Evolutionary conservation across 225 moss, liverwort and hornwort genomes (phyloP), one percentile per base, ranked within the genome.

Genomic region (Pseudisothecium myosuroides): DNA sequence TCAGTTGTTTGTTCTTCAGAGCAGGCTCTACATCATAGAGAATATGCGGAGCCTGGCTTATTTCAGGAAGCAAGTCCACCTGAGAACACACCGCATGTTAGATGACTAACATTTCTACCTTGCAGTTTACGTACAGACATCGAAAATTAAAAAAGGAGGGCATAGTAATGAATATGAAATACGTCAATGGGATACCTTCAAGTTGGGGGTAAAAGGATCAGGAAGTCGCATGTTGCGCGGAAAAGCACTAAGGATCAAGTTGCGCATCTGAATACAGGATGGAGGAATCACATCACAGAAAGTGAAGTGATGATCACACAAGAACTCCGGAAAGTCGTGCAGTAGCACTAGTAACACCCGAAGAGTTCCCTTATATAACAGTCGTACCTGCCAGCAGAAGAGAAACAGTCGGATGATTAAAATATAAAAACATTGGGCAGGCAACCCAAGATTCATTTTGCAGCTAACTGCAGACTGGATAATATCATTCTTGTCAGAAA

Each of bases 251-350:
- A 99, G 93, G 77, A 99, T 99, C 85, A 99, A 95, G 92, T 99
- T 99, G 75, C 99, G 97, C 99, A 99, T 99, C 89, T 99, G 99
- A 82, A 99, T 99, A 91, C 99, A 99, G 80, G 97, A 97, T 58
- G 99, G 96, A 63, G 99, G 99, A 84, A 99, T 99, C 72, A 96
- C 99, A 93, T 96, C 99, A 93, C 99, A 99, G 89, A 99, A 96
- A 92, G 96, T 99, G 90, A 99, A 99, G 92, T 99, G 97, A 93
- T 99, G 96, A 66, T 97, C 99, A 60, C 97, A 99, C 78, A 99
- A 88, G 85, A 99, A 99, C 91, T 99, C 99, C 28, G 99, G 99
- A 89, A 99, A 99, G 87, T 99, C 99, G 81, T 99, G 99, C 17
- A 99, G 90, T 69, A 99, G 88, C 31, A 99, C 99, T 80, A 99